phyloP scores from a whole-genome alignment of 2,329 filamentous ascomycete genomes.

The Neospermospora avenae region DNA sequence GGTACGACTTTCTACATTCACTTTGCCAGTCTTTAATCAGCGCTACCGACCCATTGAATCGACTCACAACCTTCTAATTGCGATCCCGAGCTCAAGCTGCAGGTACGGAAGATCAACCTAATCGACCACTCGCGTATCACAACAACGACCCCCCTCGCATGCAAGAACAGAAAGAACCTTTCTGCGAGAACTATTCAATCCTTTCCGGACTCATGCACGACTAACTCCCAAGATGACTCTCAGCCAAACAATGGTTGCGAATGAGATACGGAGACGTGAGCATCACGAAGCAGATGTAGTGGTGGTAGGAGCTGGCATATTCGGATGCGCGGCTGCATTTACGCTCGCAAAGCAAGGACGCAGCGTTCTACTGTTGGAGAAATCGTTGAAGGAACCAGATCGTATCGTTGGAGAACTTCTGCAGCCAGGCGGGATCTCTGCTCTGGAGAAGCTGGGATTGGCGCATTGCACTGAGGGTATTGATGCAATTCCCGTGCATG shows the following conservation, averaged over 20 bases:
- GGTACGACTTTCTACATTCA: slow-evolving; percentile 9
- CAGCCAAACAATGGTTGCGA: slow-evolving; percentile 14
- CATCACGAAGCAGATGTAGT: slow-evolving; percentile 77
- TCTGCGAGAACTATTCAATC: slow-evolving; percentile 2
- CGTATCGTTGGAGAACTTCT: slow-evolving; percentile 94
- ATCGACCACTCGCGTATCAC: slow-evolving; percentile 3
- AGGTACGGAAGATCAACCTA: too few species aligned
- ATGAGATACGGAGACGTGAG: slow-evolving; percentile 45
- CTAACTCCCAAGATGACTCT: slow-evolving; percentile 18
- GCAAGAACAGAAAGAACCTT: slow-evolving; percentile 9
- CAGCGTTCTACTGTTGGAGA: slow-evolving; percentile 86
- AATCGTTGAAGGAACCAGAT: slow-evolving; percentile 86
- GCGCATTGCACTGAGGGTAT: slow-evolving; percentile 82
- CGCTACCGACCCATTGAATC: slow-evolving; percentile 17
- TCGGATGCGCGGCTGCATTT: slow-evolving; percentile 83
- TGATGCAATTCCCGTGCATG: slow-evolving; percentile 76
- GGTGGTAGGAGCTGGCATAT: slow-evolving; percentile 85
- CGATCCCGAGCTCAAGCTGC: slow-evolving; percentile 12
- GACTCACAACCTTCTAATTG: slow-evolving; percentile 6
- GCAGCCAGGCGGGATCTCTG: slow-evolving; percentile 84
- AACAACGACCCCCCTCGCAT: slow-evolving; percentile 5
- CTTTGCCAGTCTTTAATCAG: slow-evolving; percentile 11
- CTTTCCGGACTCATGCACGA: background rate
- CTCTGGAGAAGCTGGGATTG: slow-evolving; percentile 77
- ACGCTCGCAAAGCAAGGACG: slow-evolving; percentile 85